Base-by-base conservation (phyloP, 2,329 filamentous ascomycete genomes). In the Dendrostoma leiphaemia region DNA sequence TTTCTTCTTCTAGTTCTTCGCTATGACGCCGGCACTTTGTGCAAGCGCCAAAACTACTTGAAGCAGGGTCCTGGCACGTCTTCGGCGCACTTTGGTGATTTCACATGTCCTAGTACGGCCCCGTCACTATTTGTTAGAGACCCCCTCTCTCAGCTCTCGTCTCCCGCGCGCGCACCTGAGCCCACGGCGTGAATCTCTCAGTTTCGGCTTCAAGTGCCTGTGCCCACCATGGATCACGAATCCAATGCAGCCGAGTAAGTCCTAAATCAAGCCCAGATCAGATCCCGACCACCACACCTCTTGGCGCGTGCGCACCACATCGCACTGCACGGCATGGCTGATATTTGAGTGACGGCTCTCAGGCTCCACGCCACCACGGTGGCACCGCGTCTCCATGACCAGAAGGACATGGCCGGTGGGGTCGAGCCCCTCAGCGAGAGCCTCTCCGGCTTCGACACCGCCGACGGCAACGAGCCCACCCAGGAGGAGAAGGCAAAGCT, bases 401-500 rank as follows among this genome's bases (percentile, higher is more conserved):
- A 32, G 50, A 53, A 56, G 45, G 54, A 56, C 34, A 56, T 56
- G 54, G 54, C 54, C 4, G 54, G 54, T 38, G 54, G 54, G 10
- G 47, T 53, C 17, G 44, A 56, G 40, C 54, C 54, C 3, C 19
- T 26, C 13, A 12, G 6, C 26, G 49, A 23, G 49, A 8, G 17
- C n/a, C n/a, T 46, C 17, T 38, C 49, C 9, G 28, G 45, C 13
- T 24, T 49, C 24, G 17, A 32, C 34, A 56, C 54, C 2, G 38
- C 54, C 1, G 54, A 56, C 12, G 54, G 54, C 12, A 46, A 53
- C 28, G 54, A 56, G 54, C 54, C 54, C 46, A 43, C 34, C 38
- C 50, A 56, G 1, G 54, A 53, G 32, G 54, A 56, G 45, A 56
- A 46, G 29, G 45, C 37, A 13, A 53, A n/a, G 13, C 37, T 59